phyloP scores from a whole-genome alignment of 1,284 basidiomycete genomes.

The Porphyrellus sp. region DNA sequence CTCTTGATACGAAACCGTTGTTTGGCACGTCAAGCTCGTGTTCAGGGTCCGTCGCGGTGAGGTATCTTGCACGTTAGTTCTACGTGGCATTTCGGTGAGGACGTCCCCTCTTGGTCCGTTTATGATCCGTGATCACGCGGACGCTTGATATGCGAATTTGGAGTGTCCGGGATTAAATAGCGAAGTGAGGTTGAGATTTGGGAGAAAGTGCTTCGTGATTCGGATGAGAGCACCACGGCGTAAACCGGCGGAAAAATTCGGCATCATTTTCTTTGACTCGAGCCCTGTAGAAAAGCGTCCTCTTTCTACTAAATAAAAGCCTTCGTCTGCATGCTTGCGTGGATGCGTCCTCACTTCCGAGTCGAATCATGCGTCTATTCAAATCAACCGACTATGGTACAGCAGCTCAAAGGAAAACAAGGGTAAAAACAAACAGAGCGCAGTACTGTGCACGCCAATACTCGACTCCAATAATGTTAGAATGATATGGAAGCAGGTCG shows the following conservation, averaged over 20 bases:
- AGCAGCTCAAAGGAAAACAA: neutral
- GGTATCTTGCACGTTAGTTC: conserved; percentile 16
- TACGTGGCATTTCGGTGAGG: conserved; percentile 7
- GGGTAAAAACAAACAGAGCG: conserved; percentile 11
- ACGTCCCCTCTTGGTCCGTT: conserved; percentile 10
- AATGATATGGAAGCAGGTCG: conserved; percentile 21
- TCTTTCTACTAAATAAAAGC: too few species aligned
- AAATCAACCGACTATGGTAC: conserved; percentile 10
- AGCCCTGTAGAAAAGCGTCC: too few species aligned
- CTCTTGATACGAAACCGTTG: too few species aligned
- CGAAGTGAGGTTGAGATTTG: conserved; percentile 3
- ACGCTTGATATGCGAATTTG: conserved; percentile 12
- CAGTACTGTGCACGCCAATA: neutral
- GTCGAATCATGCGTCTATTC: conserved; percentile 12
- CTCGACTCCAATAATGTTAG: conserved; percentile 30
- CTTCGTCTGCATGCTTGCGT: too few species aligned
- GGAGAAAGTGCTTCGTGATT: conserved; percentile 13
- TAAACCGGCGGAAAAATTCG: too few species aligned
- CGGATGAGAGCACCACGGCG: conserved; percentile 7
- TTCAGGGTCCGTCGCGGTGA: conserved; percentile 6
- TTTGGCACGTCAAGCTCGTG: too few species aligned
- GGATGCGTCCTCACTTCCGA: too few species aligned
- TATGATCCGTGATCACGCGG: conserved; percentile 8
- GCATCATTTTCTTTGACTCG: too few species aligned
- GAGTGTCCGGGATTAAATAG: neutral